Evolutionary conservation across 2,329 filamentous ascomycete genomes (phyloP).

Genomic region (Cercospora canescens): DNA sequence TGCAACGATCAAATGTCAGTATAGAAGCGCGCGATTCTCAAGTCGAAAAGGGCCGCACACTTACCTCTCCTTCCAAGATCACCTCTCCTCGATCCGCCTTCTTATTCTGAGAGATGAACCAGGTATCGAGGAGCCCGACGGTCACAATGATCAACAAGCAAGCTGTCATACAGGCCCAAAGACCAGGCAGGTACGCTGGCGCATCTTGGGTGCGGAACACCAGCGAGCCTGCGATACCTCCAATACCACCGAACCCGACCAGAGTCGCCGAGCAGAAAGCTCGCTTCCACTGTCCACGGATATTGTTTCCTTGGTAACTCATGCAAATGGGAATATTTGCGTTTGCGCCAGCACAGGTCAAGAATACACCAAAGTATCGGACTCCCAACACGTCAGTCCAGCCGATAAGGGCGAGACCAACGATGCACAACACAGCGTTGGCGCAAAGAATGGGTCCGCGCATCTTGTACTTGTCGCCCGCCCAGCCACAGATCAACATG

Average conservation of each 20-base stretch:
- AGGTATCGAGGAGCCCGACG: conserved; percentile 20
- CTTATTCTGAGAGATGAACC: conserved; percentile 26
- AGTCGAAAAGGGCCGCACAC: neutral
- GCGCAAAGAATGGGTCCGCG: conserved; percentile 32
- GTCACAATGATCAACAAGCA: conserved; percentile 25
- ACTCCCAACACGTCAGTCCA: conserved; percentile 26
- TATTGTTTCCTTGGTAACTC: conserved; percentile 83
- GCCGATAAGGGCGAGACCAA: conserved; percentile 31
- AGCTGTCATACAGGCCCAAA: conserved; percentile 29
- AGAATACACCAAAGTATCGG: conserved; percentile 70
- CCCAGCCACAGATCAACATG: conserved; percentile 29
- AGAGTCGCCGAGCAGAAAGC: conserved; percentile 74
- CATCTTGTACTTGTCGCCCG: conserved; percentile 33
- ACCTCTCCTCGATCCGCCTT: conserved; percentile 23
- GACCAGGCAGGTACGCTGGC: conserved; percentile 26
- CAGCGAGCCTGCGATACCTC: conserved; percentile 23
- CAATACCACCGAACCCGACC: conserved; percentile 64
- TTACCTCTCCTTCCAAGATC: conserved; percentile 27
- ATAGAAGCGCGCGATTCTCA: neutral
- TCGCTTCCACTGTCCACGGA: conserved; percentile 83
- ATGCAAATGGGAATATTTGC: conserved; percentile 72
- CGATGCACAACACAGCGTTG: conserved; percentile 29
- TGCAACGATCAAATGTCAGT: neutral
- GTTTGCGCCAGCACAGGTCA: conserved; percentile 74
- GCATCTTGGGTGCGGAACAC: conserved; percentile 25